Conservation (phyloP, 2,329 filamentous ascomycete species). For the Ilyonectria sp. region DNA sequence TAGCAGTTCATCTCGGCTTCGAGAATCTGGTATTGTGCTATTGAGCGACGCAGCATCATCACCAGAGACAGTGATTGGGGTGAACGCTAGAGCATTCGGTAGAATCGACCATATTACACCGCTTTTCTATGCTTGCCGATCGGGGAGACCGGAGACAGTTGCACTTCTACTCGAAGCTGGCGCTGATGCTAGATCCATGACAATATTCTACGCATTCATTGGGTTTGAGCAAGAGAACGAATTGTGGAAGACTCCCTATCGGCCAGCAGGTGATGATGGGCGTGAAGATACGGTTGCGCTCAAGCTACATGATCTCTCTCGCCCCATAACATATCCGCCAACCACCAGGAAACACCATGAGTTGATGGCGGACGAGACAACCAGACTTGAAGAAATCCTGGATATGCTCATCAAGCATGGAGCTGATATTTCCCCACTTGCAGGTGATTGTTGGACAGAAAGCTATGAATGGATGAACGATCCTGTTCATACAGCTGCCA, state of each 20-base stretch:
- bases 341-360: neutral
- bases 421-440: slow-evolving; percentile 25
- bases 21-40: too few relatives aligned
- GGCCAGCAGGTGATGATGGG: slow-evolving; percentile 20
- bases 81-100: slow-evolving; percentile 7
- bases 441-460: too few relatives aligned
- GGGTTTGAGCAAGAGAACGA: slow-evolving; percentile 35
- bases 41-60: neutral
- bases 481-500: neutral
- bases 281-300: neutral
- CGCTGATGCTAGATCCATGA: slow-evolving; percentile 29
- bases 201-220: slow-evolving; percentile 37
- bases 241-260: slow-evolving; percentile 8
- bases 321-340: neutral
- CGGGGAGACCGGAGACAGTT: slow-evolving; percentile 47
- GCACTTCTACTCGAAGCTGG: slow-evolving; percentile 47
- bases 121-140: slow-evolving; percentile 46
- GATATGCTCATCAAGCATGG: slow-evolving; percentile 39
- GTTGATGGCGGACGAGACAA: neutral
- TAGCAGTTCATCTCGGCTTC: too few relatives aligned
- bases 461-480: too few relatives aligned
- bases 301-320: slow-evolving; percentile 7
- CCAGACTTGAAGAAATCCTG: slow-evolving; percentile 44
- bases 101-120: slow-evolving; percentile 26
- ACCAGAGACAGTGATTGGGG: neutral